Base-by-base conservation (phyloP, 768 basidiomycete genomes). In the Phylloporus sp. region DNA sequence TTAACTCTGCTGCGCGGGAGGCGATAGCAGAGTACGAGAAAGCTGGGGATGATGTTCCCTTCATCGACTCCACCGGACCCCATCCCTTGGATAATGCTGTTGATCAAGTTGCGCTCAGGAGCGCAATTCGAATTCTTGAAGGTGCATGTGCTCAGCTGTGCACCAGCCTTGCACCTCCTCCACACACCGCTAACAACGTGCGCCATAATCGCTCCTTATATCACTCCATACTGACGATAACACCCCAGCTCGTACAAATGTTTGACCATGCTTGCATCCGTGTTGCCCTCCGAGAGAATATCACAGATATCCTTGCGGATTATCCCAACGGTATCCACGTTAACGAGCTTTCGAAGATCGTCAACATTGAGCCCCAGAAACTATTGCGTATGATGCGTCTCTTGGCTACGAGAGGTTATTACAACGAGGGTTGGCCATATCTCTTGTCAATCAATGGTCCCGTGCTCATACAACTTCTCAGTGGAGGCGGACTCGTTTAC, bases 131-230 rank as follows among this genome's bases (percentile, higher is more conserved):
- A 15, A 63, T 49, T 5, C 57, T 72, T 20, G 70, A 72, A 49
- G 72, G 71, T 36, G 71, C 71, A 40, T 70, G 70, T 54, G 60
- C 59, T 12, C 72, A 72, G 53, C 36, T 73, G 27, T 70, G 70
- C 52, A 45, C 64, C 7, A 67, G 69, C 22, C 60, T 73, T 15
- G 69, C 72, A 15, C 70, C 62, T 0, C 73, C 72, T 15, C 45
- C 57, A 7, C 70, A 72, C 44, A 64, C 60, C 4, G 61, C 63
- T 2, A 51, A 64, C 36, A 72, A 71, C 28, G 72, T 74, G 46
- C 35, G 67, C n/a, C 43, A 10, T 24, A 1, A 6, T 11, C 27
- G 5, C 5, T 22, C 40, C 18, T 40, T 24, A 0, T n/a, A 29
- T 32, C 3, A 22, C 6, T 22, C 13, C 4, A 34, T n/a, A 0